Percentiles rank a stretch among this genome's conserved stretches.
phyloP scores from a whole-genome alignment of 768 basidiomycete genomes.

The Psilocybe cyanescens region DNA sequence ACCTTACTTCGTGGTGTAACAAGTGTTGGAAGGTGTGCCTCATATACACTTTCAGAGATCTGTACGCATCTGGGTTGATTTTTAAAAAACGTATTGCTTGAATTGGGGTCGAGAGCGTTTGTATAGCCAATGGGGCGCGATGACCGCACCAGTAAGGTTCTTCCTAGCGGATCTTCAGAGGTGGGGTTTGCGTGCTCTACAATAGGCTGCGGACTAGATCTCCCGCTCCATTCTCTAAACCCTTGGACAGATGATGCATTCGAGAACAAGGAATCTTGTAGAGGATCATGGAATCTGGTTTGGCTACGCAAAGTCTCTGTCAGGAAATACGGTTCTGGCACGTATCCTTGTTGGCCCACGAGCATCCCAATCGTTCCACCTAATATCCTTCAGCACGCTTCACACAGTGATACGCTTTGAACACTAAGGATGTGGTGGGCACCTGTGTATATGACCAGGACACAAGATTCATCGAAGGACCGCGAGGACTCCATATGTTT shows the following conservation, averaged over 20 bases:
- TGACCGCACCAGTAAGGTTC: slow-evolving; percentile 65
- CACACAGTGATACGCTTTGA: neutral
- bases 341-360: slow-evolving; percentile 73
- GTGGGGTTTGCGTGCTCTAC: slow-evolving; percentile 24
- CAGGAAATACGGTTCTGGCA: slow-evolving; percentile 86
- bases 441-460: slow-evolving; percentile 89
- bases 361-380: slow-evolving; percentile 92
- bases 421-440: slow-evolving; percentile 7
- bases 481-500: slow-evolving; percentile 51
- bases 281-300: slow-evolving; percentile 89
- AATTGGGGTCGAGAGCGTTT: slow-evolving; percentile 35
- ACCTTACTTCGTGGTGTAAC: slow-evolving; percentile 77
- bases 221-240: slow-evolving; percentile 76
- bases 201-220: slow-evolving; percentile 58
- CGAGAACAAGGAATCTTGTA: slow-evolving; percentile 85
- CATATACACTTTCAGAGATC: slow-evolving; percentile 67
- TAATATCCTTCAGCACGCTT: slow-evolving; percentile 18
- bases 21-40: slow-evolving; percentile 73
- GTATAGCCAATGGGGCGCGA: slow-evolving; percentile 65
- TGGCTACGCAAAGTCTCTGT: slow-evolving; percentile 84
- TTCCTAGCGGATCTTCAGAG: slow-evolving; percentile 31
- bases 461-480: slow-evolving; percentile 68
- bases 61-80: slow-evolving; percentile 46
- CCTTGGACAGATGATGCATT: slow-evolving; percentile 79
- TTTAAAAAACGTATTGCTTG: slow-evolving; percentile 21